Evolutionary conservation across 2,329 filamentous ascomycete species (phyloP), one percentile per base, ranked within the genome.

Genomic region (Fusarium scirpi): DNA sequence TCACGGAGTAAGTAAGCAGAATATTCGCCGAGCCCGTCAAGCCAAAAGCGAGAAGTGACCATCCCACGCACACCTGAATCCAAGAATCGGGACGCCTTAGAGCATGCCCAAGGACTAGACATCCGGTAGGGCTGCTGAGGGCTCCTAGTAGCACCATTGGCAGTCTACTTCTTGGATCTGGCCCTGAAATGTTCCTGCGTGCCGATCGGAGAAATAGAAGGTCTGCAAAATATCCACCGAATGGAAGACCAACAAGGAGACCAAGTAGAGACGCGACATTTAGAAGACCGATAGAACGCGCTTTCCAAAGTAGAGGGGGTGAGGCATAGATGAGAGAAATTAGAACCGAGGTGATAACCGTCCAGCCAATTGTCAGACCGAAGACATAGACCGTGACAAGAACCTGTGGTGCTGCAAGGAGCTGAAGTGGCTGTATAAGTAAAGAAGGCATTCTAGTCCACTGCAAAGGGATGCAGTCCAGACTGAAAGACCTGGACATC

Each of bases 351-450:
- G 61, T 41, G 0, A 62, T 62, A 3, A 62, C 57, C 8, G 59
- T 62, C 59, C 59, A 62, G n/a, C 59, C 57, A 24, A 62, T 62
- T 0, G 59, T 62, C 0, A 62, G 25, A 9, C 59, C 59, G 18
- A 62, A 62, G 1, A 62, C 12, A 7, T 62, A 62, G 1, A 62
- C 57, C 6, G 57, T 62, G 11, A 62, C 46, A 0, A 62, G 40
- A 3, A 62, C 57, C 3, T 62, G 59, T 4, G 59, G 59, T 24
- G 20, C 24, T 2, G 32, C 20, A 4, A 62, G 20, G 0, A 62
- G 32, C 3, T 54, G 40, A 1, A 62, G 16, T 5, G 59, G 59
- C 1, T 8, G 46, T 0, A 62, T 4, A 3, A 62, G 2, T 15
- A 27, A 25, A 3, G 32, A 15, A 0, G 12, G 18, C 34, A 60